Evolutionary conservation across 768 basidiomycete genomes (phyloP).

Genomic region (Naganishia vishniacii): DNA sequence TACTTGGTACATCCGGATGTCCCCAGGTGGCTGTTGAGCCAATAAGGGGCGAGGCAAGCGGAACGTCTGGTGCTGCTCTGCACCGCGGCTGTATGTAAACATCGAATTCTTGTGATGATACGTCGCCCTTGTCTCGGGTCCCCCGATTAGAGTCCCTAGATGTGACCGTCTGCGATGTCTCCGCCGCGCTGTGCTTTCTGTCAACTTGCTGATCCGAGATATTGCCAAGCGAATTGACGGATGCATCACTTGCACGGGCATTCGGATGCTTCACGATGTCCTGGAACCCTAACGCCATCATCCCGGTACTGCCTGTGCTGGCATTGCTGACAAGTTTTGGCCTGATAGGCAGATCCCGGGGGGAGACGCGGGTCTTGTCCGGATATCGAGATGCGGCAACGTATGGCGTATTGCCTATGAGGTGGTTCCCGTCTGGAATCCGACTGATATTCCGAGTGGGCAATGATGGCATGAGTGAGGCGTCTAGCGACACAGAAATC

Average conservation of each 20-base stretch:
- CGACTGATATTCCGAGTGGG: too few species aligned
- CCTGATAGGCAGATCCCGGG: background rate
- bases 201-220: background rate
- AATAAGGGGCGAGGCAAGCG: background rate
- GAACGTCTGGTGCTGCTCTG: background rate
- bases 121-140: background rate
- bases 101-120: background rate
- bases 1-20: background rate
- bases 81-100: background rate
- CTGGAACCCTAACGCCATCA: slow-evolving; percentile 5
- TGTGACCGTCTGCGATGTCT: too few species aligned
- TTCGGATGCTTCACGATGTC: too few species aligned
- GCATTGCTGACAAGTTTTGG: slow-evolving; percentile 1
- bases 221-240: too few species aligned
- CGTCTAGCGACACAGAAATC: too few species aligned
- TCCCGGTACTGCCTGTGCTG: background rate
- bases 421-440: too few species aligned
- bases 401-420: too few species aligned
- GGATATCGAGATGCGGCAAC: too few species aligned
- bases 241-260: too few species aligned
- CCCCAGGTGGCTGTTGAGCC: background rate
- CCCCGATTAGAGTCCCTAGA: background rate
- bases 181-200: background rate
- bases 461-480: too few species aligned
- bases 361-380: too few species aligned